Base-by-base conservation (phyloP, 2,329 filamentous ascomycete genomes). In the Xylaria sp. region DNA sequence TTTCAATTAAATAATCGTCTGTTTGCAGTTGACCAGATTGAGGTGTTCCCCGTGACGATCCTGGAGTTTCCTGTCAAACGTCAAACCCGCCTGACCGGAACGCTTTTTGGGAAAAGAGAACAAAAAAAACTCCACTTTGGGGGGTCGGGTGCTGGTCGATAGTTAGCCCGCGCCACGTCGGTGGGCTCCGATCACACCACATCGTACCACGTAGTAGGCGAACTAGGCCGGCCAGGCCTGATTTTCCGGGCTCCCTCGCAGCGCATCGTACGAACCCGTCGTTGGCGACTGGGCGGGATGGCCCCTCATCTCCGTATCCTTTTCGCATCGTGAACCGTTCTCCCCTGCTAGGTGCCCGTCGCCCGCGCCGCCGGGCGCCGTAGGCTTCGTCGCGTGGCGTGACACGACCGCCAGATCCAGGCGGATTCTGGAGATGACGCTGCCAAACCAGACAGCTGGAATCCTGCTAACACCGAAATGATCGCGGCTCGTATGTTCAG, bases 121-220 rank as follows among this genome's bases (percentile, higher is more conserved):
- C 11, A 11, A 26, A 11, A 26, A 26, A 26, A 26, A 6, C 24
- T 11, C 24, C 24, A 26, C 24, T 11, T 26, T 5, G 24, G 24
- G 24, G 24, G 6, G 6, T 26, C 11, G 11, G 11, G 24, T 26
- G 5, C 11, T 34, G 29, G 29, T 13, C 16, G 4, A 34, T 26
- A 6, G 29, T 34, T n/a, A 13, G 16, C n/a, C 34, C 42, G 49
- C 38, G 21, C 41, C 50, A 52, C 45, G 51, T 50, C 52, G 41
- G 45, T 52, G 41, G 29, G 24, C 47, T 57, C 50, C 60, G 58
- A 65, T 65, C 62, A 50, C 34, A 58, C 62, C 60, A 64, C 47
- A 63, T 66, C 61, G 62, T 57, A 61, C 59, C 47, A 63, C 58
- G 56, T 45, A 44, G 45, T 54, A 61, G 56, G 46, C 58, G 44